Base-by-base conservation (phyloP, 441 rosid genomes). In the Erysimum pusillum region DNA sequence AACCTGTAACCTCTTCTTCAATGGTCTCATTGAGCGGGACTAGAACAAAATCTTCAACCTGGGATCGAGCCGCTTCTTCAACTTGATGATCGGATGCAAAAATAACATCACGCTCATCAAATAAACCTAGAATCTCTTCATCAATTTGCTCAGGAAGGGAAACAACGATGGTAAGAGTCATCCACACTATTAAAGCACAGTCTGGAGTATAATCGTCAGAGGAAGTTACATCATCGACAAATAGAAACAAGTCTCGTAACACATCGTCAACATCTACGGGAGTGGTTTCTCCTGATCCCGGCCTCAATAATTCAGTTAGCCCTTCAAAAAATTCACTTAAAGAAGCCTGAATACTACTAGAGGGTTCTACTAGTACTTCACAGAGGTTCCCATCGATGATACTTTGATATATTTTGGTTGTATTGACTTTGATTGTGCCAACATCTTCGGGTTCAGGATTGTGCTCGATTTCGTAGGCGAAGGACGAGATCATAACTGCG, bases 141-240 rank as follows among this genome's bases (percentile, higher is more conserved):
- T 36, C 41, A 36, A 36, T 36, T 7, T 36, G 3, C 9, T 8
- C 41, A 11, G 4, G 9, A 53, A 15, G 58, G 28, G 28, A 25
- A 32, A 11, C 12, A 10, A 12, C 15, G n/a, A 25, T 6, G 11
- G 15, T 12, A 53, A 53, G 58, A 25, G n/a, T 12, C 58, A 53
- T 53, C 35, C n/a, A 12, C 35, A 53, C 58, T 25, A n/a, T 53
- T 14, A 53, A 25, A 53, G 59, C 59, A 53, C 9, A 53, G 25
- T 28, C 59, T 25, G 59, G 15, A 12, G 59, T 53, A 53, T 25
- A 53, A 25, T 53, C 59, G 6, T 53, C 35, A 13, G 59, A 25
- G 15, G 17, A 53, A 53, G 9, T 53, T 25, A 53, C n/a, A 1
- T 53, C 17, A 53, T 12, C 17, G 9, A 25, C 34, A 22, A 53